These are phyloP conservation scores for Endoconidiophora polonica DNA, from an alignment of 2,329 filamentous ascomycete genomes.

Conservation along the genomic window DNA sequence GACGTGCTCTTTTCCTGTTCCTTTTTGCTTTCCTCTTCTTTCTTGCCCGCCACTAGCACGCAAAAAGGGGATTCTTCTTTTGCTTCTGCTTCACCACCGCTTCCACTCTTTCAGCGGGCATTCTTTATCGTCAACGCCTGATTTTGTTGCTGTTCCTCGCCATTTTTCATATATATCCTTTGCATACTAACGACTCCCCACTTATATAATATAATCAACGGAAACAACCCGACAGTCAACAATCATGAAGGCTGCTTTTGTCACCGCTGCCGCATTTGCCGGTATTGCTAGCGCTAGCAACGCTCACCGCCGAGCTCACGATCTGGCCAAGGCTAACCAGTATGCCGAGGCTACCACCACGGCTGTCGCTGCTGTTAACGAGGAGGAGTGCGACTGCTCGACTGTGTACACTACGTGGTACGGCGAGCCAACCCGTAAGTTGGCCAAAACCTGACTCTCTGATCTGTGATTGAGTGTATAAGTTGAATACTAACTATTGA, in stretches of 20 bases:
- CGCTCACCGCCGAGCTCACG: constrained; percentile 18
- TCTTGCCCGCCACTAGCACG: constrained; percentile 20
- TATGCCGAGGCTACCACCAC: constrained; percentile 22
- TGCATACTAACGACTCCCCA: not conserved
- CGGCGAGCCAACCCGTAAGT: constrained; percentile 48
- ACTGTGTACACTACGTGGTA: constrained; percentile 58
- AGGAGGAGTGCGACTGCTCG: constrained; percentile 48
- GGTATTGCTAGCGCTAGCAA: constrained; percentile 35
- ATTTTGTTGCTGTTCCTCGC: not conserved
- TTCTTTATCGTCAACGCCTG: constrained; percentile 32
- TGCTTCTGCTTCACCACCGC: constrained; percentile 37
- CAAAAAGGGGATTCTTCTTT: constrained; percentile 17
- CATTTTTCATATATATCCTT: constrained; percentile 11
- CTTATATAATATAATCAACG: constrained; percentile 3
- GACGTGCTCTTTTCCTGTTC: constrained; percentile 4
- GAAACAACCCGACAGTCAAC: constrained; percentile 16
- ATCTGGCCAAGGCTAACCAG: constrained; percentile 47
- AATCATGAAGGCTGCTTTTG: constrained; percentile 62
- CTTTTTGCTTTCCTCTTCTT: constrained; percentile 26
- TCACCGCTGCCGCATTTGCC: constrained; percentile 44
- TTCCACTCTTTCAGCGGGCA: constrained; percentile 81
- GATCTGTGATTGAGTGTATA: not conserved
- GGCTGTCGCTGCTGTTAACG: constrained; percentile 19
- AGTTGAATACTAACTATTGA: not conserved
- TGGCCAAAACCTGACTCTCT: not conserved